A percentile compares a stretch with the other conserved stretches of the same genome.
Evolutionary conservation across 805 yeast species (phyloP).

Genomic region (Clavispora phyllophila): DNA sequence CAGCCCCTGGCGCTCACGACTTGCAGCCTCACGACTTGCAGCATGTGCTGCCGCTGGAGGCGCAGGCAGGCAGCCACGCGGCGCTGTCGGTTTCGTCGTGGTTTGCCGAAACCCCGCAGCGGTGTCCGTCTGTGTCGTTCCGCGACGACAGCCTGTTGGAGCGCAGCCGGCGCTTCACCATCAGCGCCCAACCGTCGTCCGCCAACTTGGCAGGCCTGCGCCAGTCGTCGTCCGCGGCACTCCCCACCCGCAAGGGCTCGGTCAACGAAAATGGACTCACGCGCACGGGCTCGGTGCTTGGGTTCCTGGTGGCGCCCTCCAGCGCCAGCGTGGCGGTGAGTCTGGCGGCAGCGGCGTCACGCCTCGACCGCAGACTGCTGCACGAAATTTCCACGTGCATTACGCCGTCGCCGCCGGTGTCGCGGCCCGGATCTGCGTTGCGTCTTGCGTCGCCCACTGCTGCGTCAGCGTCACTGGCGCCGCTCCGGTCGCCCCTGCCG

Average conservation of each 20-base stretch:
- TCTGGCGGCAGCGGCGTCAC: not conserved
- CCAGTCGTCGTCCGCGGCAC: slow-evolving; percentile 5
- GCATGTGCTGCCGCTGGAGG: not conserved
- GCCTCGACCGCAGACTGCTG: not conserved
- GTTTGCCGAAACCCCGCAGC: not conserved
- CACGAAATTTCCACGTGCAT: not conserved
- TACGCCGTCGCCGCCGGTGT: slow-evolving; percentile 1
- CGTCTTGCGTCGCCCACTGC: not conserved
- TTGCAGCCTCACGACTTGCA: not conserved
- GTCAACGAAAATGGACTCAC: slow-evolving; percentile 5
- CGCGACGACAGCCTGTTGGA: slow-evolving; percentile 32
- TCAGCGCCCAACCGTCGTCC: slow-evolving; percentile 39
- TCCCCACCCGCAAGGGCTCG: slow-evolving; percentile 10
- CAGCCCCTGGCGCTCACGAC: not conserved
- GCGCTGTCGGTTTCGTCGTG: not conserved
- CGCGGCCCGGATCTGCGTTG: not conserved
- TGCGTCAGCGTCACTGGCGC: not conserved
- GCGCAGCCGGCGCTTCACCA: slow-evolving; percentile 36
- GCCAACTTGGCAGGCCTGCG: slow-evolving; percentile 16
- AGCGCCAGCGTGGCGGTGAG: not conserved
- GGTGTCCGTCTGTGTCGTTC: slow-evolving; percentile 27
- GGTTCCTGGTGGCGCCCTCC: not conserved
- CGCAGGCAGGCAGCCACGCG: not conserved
- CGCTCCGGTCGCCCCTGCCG: not conserved
- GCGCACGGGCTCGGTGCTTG: slow-evolving; percentile 8